Evolutionary conservation across 2,329 filamentous ascomycete species (phyloP), one percentile per base, ranked within the genome.

Genomic region (Fulvia fulva): DNA sequence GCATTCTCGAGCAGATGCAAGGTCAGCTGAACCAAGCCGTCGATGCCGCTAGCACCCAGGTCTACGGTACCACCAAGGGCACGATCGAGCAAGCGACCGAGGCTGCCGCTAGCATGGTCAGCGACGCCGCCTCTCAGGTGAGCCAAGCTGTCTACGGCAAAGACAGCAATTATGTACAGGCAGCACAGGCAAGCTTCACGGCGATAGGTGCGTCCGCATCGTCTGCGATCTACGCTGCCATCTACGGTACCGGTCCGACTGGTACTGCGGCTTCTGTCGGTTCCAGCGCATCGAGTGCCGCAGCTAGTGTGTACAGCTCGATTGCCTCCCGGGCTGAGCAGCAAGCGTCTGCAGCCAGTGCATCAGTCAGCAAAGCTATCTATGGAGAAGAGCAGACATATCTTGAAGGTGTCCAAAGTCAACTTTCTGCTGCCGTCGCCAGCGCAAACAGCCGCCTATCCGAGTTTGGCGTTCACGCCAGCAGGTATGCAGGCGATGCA

Each of bases 1-100:
- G 78, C 11, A 81, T 86, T 47, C 70, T 87, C 25, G 78, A 80
- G 28, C 75, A 80, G n/a, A 82, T 82, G 14, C 82, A 77, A 55
- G 77, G 79, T 11, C 82, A 84, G 62, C 73, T 87, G 44, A 78
- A 84, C 52, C 75, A 80, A 22, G 83, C 81, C n/a, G 80, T 87
- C 7, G 79, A 82, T 47, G 83, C 82, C 45, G 84, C 82, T 1
- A 84, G 80, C 47, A 70, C 77, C 11, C 82, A 83, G 47, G 71
- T 85, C 19, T 86, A 87, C 64, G 84, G 83, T 44, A 80, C 80
- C 1, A 72, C 75, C 21, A 83, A 82, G 67, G 80, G 82, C 26
- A 73, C 74, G 2, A 74, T 77, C 26, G 83, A 85, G 66, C 74
- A 82, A 67, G 82, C 80, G 1, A 81, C 79, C 21, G 79, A 79